Conservation (phyloP, 169 alveolate genomes). For the Cryptosporidium meleagridis region DNA sequence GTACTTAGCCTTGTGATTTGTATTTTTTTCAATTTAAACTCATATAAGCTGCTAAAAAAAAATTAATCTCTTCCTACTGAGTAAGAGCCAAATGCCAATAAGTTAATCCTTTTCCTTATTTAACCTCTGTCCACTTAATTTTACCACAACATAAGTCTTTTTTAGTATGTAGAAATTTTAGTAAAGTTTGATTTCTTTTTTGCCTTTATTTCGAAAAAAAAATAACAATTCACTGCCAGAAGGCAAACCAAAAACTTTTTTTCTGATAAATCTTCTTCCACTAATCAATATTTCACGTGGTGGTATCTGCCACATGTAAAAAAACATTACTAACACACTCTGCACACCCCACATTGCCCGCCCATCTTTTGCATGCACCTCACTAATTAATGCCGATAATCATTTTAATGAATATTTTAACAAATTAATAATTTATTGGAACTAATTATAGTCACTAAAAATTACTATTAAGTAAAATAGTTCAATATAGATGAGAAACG, state of each 20-base stretch:
- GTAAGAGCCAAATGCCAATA: slow-evolving; percentile 1
- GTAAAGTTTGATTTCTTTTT: neutral
- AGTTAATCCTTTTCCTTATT: slow-evolving; percentile 9
- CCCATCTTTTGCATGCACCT: slow-evolving; percentile 51
- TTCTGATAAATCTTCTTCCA: slow-evolving; percentile 12
- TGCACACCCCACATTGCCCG: slow-evolving; percentile 74
- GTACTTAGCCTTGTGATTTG: neutral
- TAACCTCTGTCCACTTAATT: neutral
- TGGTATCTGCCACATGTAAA: slow-evolving; percentile 75
- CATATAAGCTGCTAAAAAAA: neutral
- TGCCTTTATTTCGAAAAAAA: neutral
- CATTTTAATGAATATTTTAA: neutral
- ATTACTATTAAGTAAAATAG: neutral
- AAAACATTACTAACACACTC: slow-evolving; percentile 60
- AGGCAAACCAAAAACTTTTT: neutral
- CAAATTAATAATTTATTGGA: neutral
- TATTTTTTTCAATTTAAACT: neutral
- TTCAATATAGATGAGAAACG: neutral
- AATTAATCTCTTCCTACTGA: neutral
- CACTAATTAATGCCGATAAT: neutral
- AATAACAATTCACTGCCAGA: neutral
- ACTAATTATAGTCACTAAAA: neutral
- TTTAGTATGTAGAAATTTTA: neutral
- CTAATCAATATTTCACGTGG: slow-evolving; percentile 67
- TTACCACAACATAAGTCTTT: slow-evolving; percentile 8